Percentiles rank a stretch among this genome's conserved stretches.
phyloP scores from a whole-genome alignment of 1,284 basidiomycete species.

The Gomphus bonarii region DNA sequence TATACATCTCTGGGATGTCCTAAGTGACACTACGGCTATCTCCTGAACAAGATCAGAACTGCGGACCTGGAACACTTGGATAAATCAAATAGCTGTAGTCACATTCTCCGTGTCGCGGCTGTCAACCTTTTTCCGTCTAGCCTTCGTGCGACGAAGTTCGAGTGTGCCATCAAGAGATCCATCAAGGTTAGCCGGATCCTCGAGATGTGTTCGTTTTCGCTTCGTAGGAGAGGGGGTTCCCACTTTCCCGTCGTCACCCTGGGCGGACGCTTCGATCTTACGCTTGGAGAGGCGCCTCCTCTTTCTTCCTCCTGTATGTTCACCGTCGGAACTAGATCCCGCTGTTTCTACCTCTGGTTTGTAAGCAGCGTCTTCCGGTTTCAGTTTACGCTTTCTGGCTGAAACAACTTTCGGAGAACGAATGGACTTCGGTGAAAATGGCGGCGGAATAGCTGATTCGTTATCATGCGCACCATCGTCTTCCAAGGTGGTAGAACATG shows the following conservation, averaged over 20 bases:
- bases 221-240: background rate
- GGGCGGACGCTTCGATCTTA: background rate
- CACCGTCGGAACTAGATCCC: background rate
- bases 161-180: background rate
- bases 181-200: background rate
- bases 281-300: background rate
- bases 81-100: background rate
- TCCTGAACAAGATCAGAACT: background rate
- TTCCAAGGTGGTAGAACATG: background rate
- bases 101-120: background rate
- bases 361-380: background rate
- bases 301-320: background rate
- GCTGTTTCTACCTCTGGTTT: background rate
- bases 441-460: background rate
- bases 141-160: background rate
- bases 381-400: background rate
- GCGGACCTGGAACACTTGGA: background rate
- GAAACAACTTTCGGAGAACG: background rate
- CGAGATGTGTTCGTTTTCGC: background rate
- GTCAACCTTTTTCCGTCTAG: background rate
- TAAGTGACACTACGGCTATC: background rate
- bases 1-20: background rate
- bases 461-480: background rate
- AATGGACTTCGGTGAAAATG: background rate
- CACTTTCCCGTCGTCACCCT: background rate